These are phyloP conservation scores for Pleurotus citrinopileatus DNA, from an alignment of 768 basidiomycete genomes.

Conservation along the genomic window DNA sequence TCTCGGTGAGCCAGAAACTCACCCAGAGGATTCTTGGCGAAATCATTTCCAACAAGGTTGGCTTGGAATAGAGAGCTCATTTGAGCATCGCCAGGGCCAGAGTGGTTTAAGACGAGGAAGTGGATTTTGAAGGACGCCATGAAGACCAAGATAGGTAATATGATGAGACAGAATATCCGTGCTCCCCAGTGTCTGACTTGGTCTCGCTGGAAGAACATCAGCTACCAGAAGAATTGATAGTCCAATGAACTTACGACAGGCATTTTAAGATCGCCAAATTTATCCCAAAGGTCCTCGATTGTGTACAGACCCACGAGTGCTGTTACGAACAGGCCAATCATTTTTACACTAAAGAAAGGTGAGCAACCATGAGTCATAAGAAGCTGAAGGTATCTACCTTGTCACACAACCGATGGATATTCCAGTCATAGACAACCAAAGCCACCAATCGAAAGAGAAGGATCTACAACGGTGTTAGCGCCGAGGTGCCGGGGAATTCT, in stretches of 20 bases:
- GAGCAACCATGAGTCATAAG: not conserved
- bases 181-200: conserved; percentile 93
- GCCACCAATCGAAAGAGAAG: conserved; percentile 97
- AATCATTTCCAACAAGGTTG: conserved; percentile 92
- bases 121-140: conserved; percentile 95
- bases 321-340: conserved; percentile 94
- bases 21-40: conserved; percentile 84
- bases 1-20: not conserved
- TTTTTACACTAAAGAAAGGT: conserved; percentile 69
- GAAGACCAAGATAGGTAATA: conserved; percentile 90
- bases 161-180: conserved; percentile 78
- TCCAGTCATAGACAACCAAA: conserved; percentile 93
- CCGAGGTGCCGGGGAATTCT: conserved; percentile 10
- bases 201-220: conserved; percentile 54
- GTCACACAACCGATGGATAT: conserved; percentile 93
- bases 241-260: conserved; percentile 57
- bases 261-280: conserved; percentile 95
- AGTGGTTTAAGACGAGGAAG: conserved; percentile 90
- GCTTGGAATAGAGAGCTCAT: conserved; percentile 99
- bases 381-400: conserved; percentile 45
- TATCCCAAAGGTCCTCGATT: conserved; percentile 97
- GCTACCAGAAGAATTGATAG: not conserved
- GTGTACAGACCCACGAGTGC: conserved; percentile 95
- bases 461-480: conserved; percentile 46
- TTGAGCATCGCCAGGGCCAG: conserved; percentile 95